Evolutionary conservation across 257 asterid species (phyloP).

Genomic region (Solanum virginianum): DNA sequence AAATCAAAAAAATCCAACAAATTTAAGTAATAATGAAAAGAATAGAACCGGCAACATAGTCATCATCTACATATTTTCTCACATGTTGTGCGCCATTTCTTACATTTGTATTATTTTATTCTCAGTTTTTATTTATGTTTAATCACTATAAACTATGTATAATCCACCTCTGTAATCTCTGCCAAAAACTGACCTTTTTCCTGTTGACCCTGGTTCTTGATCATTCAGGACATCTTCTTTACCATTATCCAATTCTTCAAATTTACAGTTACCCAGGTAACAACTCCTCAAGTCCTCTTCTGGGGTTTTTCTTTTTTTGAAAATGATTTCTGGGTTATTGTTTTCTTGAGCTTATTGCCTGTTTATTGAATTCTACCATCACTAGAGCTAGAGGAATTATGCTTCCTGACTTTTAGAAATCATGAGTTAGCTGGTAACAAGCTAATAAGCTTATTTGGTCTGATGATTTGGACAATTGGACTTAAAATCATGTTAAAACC

Average conservation of each 20-base stretch:
- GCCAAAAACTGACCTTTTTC: neutral
- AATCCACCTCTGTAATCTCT: neutral
- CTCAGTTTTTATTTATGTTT: neutral
- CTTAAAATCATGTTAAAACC: neutral
- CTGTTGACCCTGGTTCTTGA: slow-evolving; percentile 5
- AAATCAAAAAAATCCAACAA: too few relatives aligned
- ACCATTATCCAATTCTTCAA: neutral
- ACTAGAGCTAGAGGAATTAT: neutral
- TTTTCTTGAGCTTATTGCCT: neutral
- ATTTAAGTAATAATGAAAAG: too few relatives aligned
- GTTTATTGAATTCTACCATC: neutral
- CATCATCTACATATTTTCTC: neutral
- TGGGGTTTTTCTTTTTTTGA: neutral
- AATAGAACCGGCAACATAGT: too few relatives aligned
- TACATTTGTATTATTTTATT: neutral
- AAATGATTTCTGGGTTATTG: neutral
- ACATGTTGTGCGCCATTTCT: slow-evolving; percentile 3
- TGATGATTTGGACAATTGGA: neutral
- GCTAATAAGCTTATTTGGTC: neutral
- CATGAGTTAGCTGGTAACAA: neutral
- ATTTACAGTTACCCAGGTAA: neutral
- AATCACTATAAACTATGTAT: neutral
- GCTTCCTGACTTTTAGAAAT: neutral
- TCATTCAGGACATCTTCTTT: neutral
- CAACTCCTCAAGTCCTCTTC: neutral